Evolutionary conservation across 2,329 filamentous ascomycete genomes (phyloP), one percentile per base, ranked within the genome.

Genomic region (Botrytis fabae): DNA sequence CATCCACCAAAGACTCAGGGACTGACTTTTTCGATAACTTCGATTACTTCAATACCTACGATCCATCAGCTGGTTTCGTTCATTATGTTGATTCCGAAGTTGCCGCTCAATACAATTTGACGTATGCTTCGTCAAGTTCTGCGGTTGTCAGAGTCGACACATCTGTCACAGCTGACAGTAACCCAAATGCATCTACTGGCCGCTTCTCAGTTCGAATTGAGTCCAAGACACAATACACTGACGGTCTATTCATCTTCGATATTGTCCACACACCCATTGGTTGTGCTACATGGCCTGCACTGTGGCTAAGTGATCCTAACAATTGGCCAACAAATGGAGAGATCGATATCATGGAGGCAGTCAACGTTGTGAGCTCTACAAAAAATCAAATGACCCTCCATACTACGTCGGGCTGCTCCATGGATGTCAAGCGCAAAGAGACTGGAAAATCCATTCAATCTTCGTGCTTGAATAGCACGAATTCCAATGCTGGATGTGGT

Each of bases 321-420:
- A 86, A 90, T 81, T 81, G 90, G 90, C 90, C 91, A 5, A 77
- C 80, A 8, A 85, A 91, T 75, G 90, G 90, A 73, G 90, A 92
- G 63, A 85, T 87, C 62, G 86, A 87, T 77, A 84, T 87, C 65
- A 84, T 87, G 75, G 86, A 87, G 76, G 84, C 84, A 10, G 85
- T 87, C 73, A 86, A 87, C 72, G 38, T 80, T 78, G 68, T 78
- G 12, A 69, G 63, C 16, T 84, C 83, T 71, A 78, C 82, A 59
- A 71, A 74, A 42, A 80, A 80, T 73, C 79, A 86, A 63, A 86
- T 87, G 76, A 85, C 85, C 20, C 80, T 87, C 62, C 86, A 88
- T 75, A 87, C 86, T 0, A 79, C 80, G 16, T 80, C 80, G 5
- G 82, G 82, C 10, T 86, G 86, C 77, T 81, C 78, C 22, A 80